Base-by-base conservation (phyloP, 2,329 filamentous ascomycete species). In the Juglanconis oblonga region DNA sequence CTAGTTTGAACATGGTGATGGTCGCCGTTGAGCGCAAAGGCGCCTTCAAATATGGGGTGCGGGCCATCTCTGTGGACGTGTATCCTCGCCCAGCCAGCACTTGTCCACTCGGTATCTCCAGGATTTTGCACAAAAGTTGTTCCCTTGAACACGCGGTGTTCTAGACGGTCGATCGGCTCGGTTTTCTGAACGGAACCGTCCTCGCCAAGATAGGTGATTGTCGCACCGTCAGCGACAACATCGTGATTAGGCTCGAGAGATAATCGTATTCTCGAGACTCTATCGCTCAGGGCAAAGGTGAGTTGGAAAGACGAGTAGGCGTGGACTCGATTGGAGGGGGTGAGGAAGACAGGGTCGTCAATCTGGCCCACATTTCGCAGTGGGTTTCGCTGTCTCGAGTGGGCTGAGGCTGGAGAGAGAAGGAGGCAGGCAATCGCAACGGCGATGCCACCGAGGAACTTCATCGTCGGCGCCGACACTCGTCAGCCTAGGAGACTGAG, bases 181-280 rank as follows among this genome's bases (percentile, higher is more conserved):
- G 83, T 78, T 29, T 79, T 77, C 54, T 76, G 79, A 42, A 96
- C 75, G 52, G 81, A 80, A 55, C 95, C 95, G 72, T 97, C 87
- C 10, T 81, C 72, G 57, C 82, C 87, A 47, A 97, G 74, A 70
- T 92, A 88, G 44, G 87, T 84, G 52, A 99, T 79, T 54, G 83
- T 84, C 8, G 93, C 89, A 67, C 89, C 87, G 14, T 92, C 83
- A 57, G 88, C 84, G 50, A 99, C 80, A 61, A 98, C 87, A 74
- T 98, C 91, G 77, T 96, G 86, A 72, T 98, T 98, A 4, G 95
- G 95, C 71, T 95, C 87, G 52, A 99, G 82, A 58, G 85, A 83
- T 55, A 99, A 82, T 65, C 92, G 91, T 68, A 98, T 80, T 66
- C 86, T 84, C 64, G 92, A 83, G 62, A 82, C 77, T 56, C 83